A percentile compares a stretch with the other conserved stretches of the same genome.
These are phyloP conservation scores for Helicocarpus griseus DNA, from an alignment of 2,329 filamentous ascomycete species.

Conservation along the genomic window DNA sequence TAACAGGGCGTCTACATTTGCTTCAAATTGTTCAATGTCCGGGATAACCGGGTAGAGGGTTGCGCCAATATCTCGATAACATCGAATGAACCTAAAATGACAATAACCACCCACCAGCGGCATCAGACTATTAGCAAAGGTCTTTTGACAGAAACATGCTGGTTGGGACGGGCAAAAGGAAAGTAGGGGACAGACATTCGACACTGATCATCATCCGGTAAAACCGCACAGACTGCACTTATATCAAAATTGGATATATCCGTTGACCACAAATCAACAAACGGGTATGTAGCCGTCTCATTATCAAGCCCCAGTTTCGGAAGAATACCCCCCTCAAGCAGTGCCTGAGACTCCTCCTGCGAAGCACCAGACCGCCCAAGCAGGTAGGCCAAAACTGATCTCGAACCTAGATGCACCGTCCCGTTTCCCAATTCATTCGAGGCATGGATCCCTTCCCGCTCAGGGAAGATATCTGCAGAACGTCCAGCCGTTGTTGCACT, in stretches of 20 bases:
- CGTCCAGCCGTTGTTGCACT: constrained; percentile 2
- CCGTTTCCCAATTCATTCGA: constrained; percentile 50
- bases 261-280: constrained; percentile 55
- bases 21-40: constrained; percentile 46
- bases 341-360: constrained; percentile 38
- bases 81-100: constrained; percentile 9
- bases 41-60: constrained; percentile 53
- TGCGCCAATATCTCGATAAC: constrained; percentile 19
- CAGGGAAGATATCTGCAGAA: constrained; percentile 5
- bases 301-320: constrained; percentile 56
- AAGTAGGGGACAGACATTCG: constrained; percentile 32
- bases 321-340: constrained; percentile 52
- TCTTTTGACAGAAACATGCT: not conserved
- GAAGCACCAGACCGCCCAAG: constrained; percentile 42
- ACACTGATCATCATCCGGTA: constrained; percentile 50
- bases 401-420: constrained; percentile 52
- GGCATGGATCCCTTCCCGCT: constrained; percentile 49
- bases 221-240: constrained; percentile 47
- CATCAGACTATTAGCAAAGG: not conserved
- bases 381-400: constrained; percentile 53
- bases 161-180: not conserved
- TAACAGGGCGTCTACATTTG: constrained; percentile 44
- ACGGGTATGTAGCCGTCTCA: constrained; percentile 55
- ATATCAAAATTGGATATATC: constrained; percentile 50
- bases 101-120: not conserved